These are phyloP conservation scores for Alnus glutinosa DNA, from an alignment of 306 rosid genomes.

Conservation along the genomic window DNA sequence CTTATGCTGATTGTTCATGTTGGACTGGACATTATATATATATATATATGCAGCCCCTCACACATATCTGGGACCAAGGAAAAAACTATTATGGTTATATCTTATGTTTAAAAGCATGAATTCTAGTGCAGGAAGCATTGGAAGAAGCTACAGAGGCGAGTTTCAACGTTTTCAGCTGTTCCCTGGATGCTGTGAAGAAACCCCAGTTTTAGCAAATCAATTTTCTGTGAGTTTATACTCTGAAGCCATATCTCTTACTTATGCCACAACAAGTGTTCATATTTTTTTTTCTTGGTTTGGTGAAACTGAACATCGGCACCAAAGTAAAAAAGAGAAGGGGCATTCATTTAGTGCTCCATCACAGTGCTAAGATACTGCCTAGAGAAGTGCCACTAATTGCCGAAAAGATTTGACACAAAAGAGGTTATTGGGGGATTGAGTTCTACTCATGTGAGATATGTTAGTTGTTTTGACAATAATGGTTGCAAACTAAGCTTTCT, in stretches of 20 bases:
- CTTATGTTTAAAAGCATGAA: conserved; percentile 24
- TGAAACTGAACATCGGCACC: neutral
- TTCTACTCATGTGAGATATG: neutral
- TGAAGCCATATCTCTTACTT: neutral
- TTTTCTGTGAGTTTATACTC: conserved; percentile 70
- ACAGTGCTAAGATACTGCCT: neutral
- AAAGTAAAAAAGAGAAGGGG: neutral
- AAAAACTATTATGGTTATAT: neutral
- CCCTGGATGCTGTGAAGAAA: conserved; percentile 70
- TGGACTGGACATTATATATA: conserved; percentile 4
- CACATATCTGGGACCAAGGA: neutral
- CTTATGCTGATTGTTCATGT: neutral
- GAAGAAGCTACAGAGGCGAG: conserved; percentile 79
- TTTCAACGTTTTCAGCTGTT: conserved; percentile 92
- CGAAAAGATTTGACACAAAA: neutral
- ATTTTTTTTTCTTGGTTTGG: neutral
- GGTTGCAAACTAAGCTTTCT: neutral
- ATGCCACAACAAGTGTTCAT: neutral
- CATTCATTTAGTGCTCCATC: neutral
- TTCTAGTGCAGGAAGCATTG: conserved; percentile 86
- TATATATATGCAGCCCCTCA: neutral
- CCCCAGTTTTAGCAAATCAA: conserved; percentile 84
- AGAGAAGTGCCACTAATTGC: neutral
- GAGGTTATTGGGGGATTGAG: neutral
- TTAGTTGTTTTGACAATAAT: neutral